These are phyloP conservation scores for Phaseolus coccineus DNA, from an alignment of 331 rosid species.

Conservation along the genomic window DNA sequence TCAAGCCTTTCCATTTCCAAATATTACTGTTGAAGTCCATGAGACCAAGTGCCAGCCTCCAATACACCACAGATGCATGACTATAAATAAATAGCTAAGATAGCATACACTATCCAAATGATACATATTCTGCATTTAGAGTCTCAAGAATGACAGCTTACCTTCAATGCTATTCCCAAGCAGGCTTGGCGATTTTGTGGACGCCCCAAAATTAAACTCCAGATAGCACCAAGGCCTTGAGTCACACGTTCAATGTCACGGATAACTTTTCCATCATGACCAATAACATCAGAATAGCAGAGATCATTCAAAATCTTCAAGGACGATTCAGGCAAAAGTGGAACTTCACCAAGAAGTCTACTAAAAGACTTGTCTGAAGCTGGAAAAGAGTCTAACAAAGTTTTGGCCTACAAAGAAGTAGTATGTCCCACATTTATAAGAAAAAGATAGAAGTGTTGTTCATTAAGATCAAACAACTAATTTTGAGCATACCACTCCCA, in stretches of 20 bases:
- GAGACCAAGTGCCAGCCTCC: slow-evolving; percentile 19
- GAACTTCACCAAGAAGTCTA: slow-evolving; percentile 96
- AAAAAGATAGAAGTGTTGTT: slow-evolving; percentile 9
- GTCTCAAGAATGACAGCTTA: slow-evolving; percentile 43
- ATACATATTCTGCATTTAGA: slow-evolving; percentile 29
- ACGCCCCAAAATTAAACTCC: slow-evolving; percentile 96
- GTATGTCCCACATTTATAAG: slow-evolving; percentile 33
- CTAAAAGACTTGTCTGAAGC: slow-evolving; percentile 97
- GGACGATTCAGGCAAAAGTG: slow-evolving; percentile 79
- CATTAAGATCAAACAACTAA: slow-evolving; percentile 39
- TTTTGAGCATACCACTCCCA: slow-evolving; percentile 78
- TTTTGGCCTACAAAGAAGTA: slow-evolving; percentile 70
- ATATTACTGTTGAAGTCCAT: not conserved
- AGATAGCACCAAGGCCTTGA: slow-evolving; percentile 97
- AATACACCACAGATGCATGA: slow-evolving; percentile 25
- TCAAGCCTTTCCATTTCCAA: slow-evolving; percentile 8
- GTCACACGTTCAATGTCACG: slow-evolving; percentile 95
- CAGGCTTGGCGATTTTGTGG: slow-evolving; percentile 85
- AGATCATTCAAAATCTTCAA: slow-evolving; percentile 80
- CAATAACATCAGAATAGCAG: slow-evolving; percentile 74
- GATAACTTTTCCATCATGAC: slow-evolving; percentile 68
- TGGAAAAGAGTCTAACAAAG: slow-evolving; percentile 83
- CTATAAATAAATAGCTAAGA: slow-evolving; percentile 32
- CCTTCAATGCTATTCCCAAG: slow-evolving; percentile 89
- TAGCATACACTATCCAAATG: slow-evolving; percentile 23